These are phyloP conservation scores for Parmelia sp. DNA, from an alignment of 495 filamentous ascomycete species.

Conservation along the genomic window DNA sequence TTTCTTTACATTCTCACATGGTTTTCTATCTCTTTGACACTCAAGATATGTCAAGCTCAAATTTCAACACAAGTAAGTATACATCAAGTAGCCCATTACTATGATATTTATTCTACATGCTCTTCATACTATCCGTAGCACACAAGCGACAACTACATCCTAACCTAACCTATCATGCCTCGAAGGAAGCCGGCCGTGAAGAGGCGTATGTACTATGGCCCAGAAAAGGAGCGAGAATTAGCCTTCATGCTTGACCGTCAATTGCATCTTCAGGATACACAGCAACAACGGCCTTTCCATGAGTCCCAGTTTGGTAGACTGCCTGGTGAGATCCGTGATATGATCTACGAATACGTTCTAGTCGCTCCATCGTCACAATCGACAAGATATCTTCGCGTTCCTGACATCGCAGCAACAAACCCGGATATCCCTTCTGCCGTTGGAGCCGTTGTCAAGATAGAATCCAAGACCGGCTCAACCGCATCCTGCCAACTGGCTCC, in stretches of 20 bases:
- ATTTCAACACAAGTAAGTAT: background rate
- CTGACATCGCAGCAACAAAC: background rate
- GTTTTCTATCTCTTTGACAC: background rate
- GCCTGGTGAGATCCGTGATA: constrained; percentile 6
- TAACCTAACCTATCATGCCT: background rate
- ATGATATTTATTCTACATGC: too few relatives aligned
- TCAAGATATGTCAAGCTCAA: background rate
- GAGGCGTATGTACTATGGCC: background rate
- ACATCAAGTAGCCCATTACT: background rate
- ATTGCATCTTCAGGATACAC: background rate
- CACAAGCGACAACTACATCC: background rate
- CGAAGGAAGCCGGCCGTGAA: background rate
- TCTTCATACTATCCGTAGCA: too few relatives aligned
- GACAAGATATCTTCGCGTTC: background rate
- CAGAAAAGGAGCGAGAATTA: background rate
- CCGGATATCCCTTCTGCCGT: background rate
- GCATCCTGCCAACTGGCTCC: background rate
- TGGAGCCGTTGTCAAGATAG: background rate
- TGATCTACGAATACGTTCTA: constrained; percentile 13
- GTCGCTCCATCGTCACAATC: background rate
- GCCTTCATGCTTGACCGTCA: background rate
- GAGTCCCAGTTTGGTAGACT: constrained; percentile 1
- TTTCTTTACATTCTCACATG: background rate
- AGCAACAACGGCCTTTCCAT: constrained; percentile 1
- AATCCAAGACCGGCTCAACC: background rate